Evolutionary conservation across 2,329 filamentous ascomycete genomes (phyloP), one percentile per base, ranked within the genome.

Genomic region (Trichoderma sp.): DNA sequence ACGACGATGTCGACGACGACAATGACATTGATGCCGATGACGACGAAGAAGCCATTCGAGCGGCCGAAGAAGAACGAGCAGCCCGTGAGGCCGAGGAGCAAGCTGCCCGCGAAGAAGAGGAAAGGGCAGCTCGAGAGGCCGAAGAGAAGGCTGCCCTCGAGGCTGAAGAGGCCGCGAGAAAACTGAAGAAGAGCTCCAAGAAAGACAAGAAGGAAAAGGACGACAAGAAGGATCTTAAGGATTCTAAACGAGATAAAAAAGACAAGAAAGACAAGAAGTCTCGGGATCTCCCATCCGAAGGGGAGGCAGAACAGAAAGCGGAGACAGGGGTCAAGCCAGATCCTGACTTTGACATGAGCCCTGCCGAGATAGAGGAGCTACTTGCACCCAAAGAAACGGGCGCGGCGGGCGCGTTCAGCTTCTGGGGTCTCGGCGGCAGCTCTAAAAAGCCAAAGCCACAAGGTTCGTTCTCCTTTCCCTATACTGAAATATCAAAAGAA

Each of bases 351-450:
- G 80, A 84, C 30, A 79, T 85, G 68, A 82, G 80, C 12, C 76
- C 81, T 12, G 82, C 84, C 39, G 79, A 85, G 69, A 77, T 85
- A 32, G 83, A 85, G 65, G 82, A 84, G 74, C 78, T 85, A 20
- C 77, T 85, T 39, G 76, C 79, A 7, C 75, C 76, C 7, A 76
- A 77, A 55, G 76, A 79, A 61, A 78, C 79, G 69, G 75, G 75
- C 58, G 79, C 82, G 70, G 76, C 76, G 55, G 82, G 85, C 71
- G 78, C 85, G 0, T 90, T 89, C 78, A 84, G 84, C 75, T 89
- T 89, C 81, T 90, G 88, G 88, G 86, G 87, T 6, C 66, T 80
- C 72, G 81, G 83, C 23, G 78, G 82, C 71, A 77, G 82, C 71
- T 20, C 47, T 23, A 87, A 85, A 77, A 87, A 85, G 74, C 72